Base-by-base conservation (phyloP, 2,329 filamentous ascomycete genomes). In the Aureobasidium leucospermi region DNA sequence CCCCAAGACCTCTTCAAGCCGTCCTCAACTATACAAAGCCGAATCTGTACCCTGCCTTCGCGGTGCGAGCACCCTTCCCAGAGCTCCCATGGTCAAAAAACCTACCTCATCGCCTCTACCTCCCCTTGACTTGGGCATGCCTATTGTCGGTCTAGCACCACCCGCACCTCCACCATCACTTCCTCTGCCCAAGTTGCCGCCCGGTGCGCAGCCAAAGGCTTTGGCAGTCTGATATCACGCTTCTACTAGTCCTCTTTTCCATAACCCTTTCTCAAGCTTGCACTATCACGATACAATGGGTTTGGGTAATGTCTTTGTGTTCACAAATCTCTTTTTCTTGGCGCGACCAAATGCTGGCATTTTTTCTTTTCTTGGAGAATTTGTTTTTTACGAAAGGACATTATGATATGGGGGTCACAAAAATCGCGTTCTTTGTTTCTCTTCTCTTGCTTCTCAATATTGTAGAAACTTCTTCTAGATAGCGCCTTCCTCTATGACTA, bases 111-210 rank as follows among this genome's bases (percentile, higher is more conserved):
- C 43, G 8, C 55, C 55, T 29, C 39, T 66, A 31, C 62, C 64
- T 10, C 57, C 53, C 67, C 45, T 67, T 58, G 68, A 65, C 60
- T 67, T 64, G 62, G 71, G 61, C 16, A 72, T 78, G 62, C 70
- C 75, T 2, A 66, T 71, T 1, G 70, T 75, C 13, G 69, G 70
- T 1, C 65, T 79, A 2, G 76, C 75, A 2, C 77, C 77, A 6
- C 76, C 76, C 3, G 75, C 73, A 5, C 76, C 76, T 3, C 76
- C 77, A 23, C 77, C 77, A 58, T 70, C 67, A 11, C 73, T 74
- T 64, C 76, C 76, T n/a, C 64, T 78, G 23, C 76, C 76, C n/a
- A 62, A 68, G 10, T 70, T 71, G 39, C 73, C 74, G 59, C 39
- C 61, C 19, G 55, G 55, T 38, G 43, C 52, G 49, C 38, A 53